Base-by-base conservation (phyloP, 2,329 filamentous ascomycete genomes). In the Didymella sp. region DNA sequence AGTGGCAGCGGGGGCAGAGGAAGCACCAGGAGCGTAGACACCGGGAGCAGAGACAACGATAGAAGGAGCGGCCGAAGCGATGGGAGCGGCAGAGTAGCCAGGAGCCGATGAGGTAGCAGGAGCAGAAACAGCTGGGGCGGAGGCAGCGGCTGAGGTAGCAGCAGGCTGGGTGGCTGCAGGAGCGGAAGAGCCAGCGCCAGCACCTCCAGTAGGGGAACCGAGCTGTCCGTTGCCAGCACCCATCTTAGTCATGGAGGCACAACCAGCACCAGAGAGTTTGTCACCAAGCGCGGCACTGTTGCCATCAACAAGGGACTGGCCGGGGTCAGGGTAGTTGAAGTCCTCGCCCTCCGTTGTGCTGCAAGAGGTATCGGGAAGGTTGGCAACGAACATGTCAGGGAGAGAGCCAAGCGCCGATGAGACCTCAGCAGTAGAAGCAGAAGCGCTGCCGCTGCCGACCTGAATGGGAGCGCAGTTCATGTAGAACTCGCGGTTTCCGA, bases 401-500 rank as follows among this genome's bases (percentile, higher is more conserved):
- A 96, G 87, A 0, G 78, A 74, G 35, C 85, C 73, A 62, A 84
- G 84, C 1, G 80, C 63, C 1, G 56, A 40, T 1, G 66, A 51
- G 8, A 38, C 67, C 4, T 55, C 57, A 2, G 47, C 49, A 2
- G 63, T 38, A 1, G 66, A 63, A 6, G 58, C 62, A 13, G 56
- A 75, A 53, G 85, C 68, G 50, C 76, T 73, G 21, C 78, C 77
- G 4, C 76, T 78, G 0, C 85, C 85, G 22, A 98, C 82, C 0
- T 81, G 84, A 44, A 96, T 76, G 0, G 91, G 86, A 0, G 89
- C 91, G 67, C 94, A 99, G 83, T 96, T 96, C 92, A 96, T 96
- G 83, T 98, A 97, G 84, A 96, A 92, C 74, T 98, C 95, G 1
- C 93, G 88, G 80, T 96, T 96, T 2, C 95, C 95, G 9, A 96